These are phyloP conservation scores for Phyllostachys edulis DNA, from an alignment of 176 grass and related monocot genomes.

Conservation along the genomic window DNA sequence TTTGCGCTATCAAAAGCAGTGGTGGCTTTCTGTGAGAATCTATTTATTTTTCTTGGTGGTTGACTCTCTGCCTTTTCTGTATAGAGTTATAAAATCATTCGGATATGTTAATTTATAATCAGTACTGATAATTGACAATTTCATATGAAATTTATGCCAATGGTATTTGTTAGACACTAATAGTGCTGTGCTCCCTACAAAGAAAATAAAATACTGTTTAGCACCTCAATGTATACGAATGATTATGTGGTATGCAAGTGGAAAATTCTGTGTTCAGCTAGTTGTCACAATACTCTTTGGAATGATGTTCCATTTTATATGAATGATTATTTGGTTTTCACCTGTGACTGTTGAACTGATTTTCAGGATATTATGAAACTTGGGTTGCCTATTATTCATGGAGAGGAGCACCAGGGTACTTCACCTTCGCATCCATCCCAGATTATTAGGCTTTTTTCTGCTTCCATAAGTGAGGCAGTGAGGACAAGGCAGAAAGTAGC, in stretches of 20 bases:
- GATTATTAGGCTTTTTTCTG: conserved; percentile 41
- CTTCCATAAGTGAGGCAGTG: background rate
- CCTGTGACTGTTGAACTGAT: background rate
- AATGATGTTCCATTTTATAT: background rate
- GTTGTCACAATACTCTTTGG: background rate
- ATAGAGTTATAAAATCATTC: too few relatives aligned
- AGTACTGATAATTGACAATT: too few relatives aligned
- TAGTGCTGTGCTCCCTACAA: too few relatives aligned
- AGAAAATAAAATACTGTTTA: too few relatives aligned
- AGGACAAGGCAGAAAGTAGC: background rate
- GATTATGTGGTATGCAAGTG: too few relatives aligned
- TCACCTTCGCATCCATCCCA: conserved; percentile 52
- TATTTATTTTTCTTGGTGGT: background rate
- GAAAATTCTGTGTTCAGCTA: too few relatives aligned
- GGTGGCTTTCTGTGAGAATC: background rate
- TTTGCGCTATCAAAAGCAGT: background rate
- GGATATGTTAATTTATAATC: too few relatives aligned
- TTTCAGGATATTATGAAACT: conserved; percentile 75
- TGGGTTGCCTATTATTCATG: conserved; percentile 75
- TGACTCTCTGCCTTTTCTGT: background rate
- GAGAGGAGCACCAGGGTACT: conserved; percentile 66
- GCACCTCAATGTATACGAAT: too few relatives aligned
- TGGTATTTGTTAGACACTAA: too few relatives aligned
- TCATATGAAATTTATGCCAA: too few relatives aligned
- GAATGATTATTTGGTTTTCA: background rate